phyloP scores from a whole-genome alignment of 306 rosid genomes.

The Alnus glutinosa region DNA sequence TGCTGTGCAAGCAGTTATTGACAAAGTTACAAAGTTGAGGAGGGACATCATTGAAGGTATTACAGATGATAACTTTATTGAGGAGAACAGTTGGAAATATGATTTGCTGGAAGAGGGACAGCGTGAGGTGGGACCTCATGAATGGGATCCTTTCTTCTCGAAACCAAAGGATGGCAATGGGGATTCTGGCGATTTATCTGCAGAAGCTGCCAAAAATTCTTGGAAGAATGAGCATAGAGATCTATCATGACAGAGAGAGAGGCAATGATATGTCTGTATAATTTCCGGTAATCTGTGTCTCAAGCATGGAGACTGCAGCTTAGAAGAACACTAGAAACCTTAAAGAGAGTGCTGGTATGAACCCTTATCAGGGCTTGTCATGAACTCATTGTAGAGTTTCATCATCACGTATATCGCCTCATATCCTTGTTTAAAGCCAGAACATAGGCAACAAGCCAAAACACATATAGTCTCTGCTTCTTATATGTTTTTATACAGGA shows the following conservation, averaged over 20 bases:
- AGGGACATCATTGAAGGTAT: conserved; percentile 65
- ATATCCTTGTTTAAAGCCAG: conserved; percentile 24
- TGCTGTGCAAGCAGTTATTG: conserved; percentile 73
- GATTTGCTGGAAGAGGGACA: conserved; percentile 83
- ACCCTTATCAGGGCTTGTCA: conserved; percentile 16
- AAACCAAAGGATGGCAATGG: conserved; percentile 76
- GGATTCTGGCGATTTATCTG: conserved; percentile 63
- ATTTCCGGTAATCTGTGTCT: neutral
- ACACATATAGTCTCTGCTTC: conserved; percentile 24
- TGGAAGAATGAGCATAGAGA: conserved; percentile 77
- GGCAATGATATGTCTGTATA: neutral
- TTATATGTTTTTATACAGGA: conserved; percentile 35
- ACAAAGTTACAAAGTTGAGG: conserved; percentile 84
- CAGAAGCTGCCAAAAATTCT: conserved; percentile 81
- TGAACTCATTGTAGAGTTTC: conserved; percentile 28
- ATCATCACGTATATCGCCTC: conserved; percentile 16
- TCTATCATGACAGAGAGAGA: conserved; percentile 33
- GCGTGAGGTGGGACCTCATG: conserved; percentile 92
- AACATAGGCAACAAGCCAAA: conserved; percentile 11
- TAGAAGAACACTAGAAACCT: neutral
- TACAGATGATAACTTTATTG: conserved; percentile 69
- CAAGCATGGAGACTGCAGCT: conserved; percentile 1
- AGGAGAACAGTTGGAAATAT: conserved; percentile 98
- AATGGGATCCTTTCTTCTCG: conserved; percentile 99
- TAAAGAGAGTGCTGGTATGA: neutral